These are phyloP conservation scores for Cladosporium sp. DNA, from an alignment of 2,329 filamentous ascomycete species.

Conservation along the genomic window DNA sequence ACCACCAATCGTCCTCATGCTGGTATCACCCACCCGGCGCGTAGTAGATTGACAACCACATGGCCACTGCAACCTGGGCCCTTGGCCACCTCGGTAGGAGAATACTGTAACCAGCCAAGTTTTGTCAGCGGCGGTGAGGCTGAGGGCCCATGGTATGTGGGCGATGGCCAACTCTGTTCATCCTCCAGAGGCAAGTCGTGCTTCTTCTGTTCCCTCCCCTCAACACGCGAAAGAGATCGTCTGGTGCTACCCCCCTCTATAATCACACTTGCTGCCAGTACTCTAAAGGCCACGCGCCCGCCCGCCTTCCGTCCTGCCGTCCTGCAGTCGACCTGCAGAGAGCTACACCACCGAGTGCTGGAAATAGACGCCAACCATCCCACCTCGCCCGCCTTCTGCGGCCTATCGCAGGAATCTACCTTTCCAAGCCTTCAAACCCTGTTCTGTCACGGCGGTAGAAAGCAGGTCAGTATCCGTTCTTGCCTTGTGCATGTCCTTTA, in stretches of 20 bases:
- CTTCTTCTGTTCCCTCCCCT: not conserved
- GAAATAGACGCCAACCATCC: slow-evolving; percentile 17
- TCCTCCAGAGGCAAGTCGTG: slow-evolving; percentile 13
- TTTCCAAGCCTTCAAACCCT: slow-evolving; percentile 5
- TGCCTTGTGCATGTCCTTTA: slow-evolving; percentile 10
- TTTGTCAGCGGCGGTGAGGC: slow-evolving; percentile 16
- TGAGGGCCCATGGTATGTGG: slow-evolving; percentile 10
- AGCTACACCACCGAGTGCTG: not conserved
- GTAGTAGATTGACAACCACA: slow-evolving; percentile 16
- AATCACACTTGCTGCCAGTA: not conserved
- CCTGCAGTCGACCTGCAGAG: slow-evolving; percentile 11
- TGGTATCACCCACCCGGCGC: slow-evolving; percentile 15
- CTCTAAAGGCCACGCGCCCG: not conserved
- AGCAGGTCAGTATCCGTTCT: slow-evolving; percentile 18
- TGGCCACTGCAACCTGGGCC: slow-evolving; percentile 18
- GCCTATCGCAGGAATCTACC: slow-evolving; percentile 14
- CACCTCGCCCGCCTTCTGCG: slow-evolving; percentile 12
- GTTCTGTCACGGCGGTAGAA: slow-evolving; percentile 19
- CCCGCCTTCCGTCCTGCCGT: slow-evolving; percentile 1
- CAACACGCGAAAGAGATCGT: not conserved
- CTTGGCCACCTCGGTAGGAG: slow-evolving; percentile 14
- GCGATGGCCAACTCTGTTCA: slow-evolving; percentile 5
- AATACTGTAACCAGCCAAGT: slow-evolving; percentile 3
- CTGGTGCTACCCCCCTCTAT: not conserved
- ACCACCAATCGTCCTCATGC: slow-evolving; percentile 12